phyloP scores from a whole-genome alignment of 2,329 filamentous ascomycete genomes.

The Sporothrix pseudoabietina region DNA sequence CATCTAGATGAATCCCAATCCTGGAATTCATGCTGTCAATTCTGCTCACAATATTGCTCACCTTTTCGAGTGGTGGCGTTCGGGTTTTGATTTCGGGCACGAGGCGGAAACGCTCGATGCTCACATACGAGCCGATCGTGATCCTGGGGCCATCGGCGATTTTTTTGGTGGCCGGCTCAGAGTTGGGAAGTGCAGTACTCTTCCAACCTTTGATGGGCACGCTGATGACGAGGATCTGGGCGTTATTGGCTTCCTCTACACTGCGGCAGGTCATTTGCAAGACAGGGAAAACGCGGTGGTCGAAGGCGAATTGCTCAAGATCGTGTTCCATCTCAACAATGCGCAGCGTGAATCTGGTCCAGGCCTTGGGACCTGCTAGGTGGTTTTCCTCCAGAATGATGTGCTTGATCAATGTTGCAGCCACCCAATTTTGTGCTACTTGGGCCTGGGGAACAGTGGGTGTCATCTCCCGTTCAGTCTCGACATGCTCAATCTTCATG shows the following conservation, averaged over 20 bases:
- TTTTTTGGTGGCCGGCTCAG: constrained; percentile 36
- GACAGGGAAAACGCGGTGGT: constrained; percentile 66
- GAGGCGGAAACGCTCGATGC: constrained; percentile 63
- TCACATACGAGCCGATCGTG: constrained; percentile 63
- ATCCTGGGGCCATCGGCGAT: constrained; percentile 49
- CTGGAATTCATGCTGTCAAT: too few relatives aligned
- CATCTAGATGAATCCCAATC: too few relatives aligned
- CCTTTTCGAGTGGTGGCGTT: not conserved
- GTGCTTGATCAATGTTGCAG: constrained; percentile 45
- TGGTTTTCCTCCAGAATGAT: constrained; percentile 40
- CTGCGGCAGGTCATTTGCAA: constrained; percentile 60
- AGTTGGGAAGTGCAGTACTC: constrained; percentile 23
- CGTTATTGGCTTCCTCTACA: constrained; percentile 39
- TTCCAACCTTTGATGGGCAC: constrained; percentile 53
- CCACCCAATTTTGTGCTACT: constrained; percentile 50
- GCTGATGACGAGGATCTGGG: constrained; percentile 60
- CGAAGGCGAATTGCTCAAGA: constrained; percentile 59
- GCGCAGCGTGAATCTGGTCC: constrained; percentile 52
- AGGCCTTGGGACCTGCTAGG: constrained; percentile 35
- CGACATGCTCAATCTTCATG: constrained; percentile 61
- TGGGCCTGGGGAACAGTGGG: constrained; percentile 55
- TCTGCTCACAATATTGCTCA: not conserved
- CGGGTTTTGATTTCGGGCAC: constrained; percentile 35
- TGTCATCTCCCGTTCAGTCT: constrained; percentile 61
- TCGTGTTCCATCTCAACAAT: constrained; percentile 68